These are phyloP conservation scores for Globisporangium parvum DNA, from an alignment of 352 stramenopile genomes.

Conservation along the genomic window DNA sequence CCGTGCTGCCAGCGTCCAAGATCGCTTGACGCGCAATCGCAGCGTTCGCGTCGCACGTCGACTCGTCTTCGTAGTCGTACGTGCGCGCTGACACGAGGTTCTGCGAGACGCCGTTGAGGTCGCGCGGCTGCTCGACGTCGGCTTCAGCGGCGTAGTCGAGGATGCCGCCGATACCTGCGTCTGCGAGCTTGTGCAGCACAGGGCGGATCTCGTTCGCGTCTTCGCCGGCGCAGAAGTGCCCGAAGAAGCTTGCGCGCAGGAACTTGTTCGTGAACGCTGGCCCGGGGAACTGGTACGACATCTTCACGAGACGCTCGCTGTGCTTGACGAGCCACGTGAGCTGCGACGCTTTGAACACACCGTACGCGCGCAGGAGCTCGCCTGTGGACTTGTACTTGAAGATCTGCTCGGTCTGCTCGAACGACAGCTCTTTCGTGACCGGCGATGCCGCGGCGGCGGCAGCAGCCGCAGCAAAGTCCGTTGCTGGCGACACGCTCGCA, in stretches of 20 bases:
- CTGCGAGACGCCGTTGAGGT: constrained; percentile 72
- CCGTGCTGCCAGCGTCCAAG: constrained; percentile 51
- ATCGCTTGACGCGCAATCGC: constrained; percentile 82
- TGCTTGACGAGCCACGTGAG: constrained; percentile 85
- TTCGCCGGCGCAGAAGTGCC: constrained; percentile 96
- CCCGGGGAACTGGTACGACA: constrained; percentile 82
- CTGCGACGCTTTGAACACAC: constrained; percentile 85
- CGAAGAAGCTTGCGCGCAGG: constrained; percentile 93
- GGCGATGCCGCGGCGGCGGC: constrained; percentile 63
- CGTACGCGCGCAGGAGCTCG: constrained; percentile 85
- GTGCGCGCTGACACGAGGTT: constrained; percentile 86
- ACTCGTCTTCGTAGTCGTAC: constrained; percentile 96
- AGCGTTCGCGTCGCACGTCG: constrained; percentile 89
- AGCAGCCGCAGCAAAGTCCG: constrained; percentile 4
- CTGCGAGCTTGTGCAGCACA: constrained; percentile 65
- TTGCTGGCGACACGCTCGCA: constrained; percentile 10
- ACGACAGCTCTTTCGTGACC: constrained; percentile 30
- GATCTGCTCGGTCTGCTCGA: constrained; percentile 77
- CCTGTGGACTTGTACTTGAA: constrained; percentile 76
- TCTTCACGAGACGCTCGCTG: constrained; percentile 77
- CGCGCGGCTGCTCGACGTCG: constrained; percentile 78
- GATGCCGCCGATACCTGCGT: constrained; percentile 90
- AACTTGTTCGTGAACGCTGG: constrained; percentile 82
- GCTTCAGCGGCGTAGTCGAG: constrained; percentile 97
- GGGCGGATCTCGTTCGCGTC: constrained; percentile 82